A percentile compares a stretch with the other conserved stretches of the same genome.
Conservation (phyloP, 1,284 basidiomycete genomes). For the Ganoderma boninense region DNA sequence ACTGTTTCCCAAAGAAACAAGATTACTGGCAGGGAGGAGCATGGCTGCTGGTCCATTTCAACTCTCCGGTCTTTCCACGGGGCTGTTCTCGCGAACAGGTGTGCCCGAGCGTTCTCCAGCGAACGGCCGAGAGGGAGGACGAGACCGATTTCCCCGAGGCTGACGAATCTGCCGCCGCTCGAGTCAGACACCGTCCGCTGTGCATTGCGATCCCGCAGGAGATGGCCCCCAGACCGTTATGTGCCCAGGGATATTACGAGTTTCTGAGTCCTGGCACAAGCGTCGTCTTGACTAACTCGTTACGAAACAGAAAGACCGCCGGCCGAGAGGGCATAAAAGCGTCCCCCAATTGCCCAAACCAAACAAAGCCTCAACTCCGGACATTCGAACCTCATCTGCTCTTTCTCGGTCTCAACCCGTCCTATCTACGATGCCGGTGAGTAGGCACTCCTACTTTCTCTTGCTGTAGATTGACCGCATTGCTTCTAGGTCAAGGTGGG, state of each 20-base stretch:
- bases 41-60: neutral
- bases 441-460: neutral
- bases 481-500: conserved; percentile 78
- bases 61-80: neutral
- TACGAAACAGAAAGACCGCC: neutral
- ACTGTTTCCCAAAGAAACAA: too few relatives aligned
- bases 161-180: neutral
- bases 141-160: neutral
- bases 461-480: neutral
- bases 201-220: neutral
- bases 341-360: neutral
- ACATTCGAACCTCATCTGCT: neutral
- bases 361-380: neutral
- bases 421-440: neutral
- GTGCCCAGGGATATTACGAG: neutral
- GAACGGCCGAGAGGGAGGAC: neutral
- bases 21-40: too few relatives aligned
- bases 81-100: neutral
- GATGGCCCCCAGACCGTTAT: neutral
- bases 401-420: neutral
- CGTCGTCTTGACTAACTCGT: neutral
- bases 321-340: neutral
- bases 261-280: neutral
- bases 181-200: neutral
- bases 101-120: neutral